A percentile compares a stretch with the other conserved stretches of the same genome.
These are phyloP conservation scores for Galeopsis tetrahit DNA, from an alignment of 257 asterid genomes.

Conservation along the genomic window DNA sequence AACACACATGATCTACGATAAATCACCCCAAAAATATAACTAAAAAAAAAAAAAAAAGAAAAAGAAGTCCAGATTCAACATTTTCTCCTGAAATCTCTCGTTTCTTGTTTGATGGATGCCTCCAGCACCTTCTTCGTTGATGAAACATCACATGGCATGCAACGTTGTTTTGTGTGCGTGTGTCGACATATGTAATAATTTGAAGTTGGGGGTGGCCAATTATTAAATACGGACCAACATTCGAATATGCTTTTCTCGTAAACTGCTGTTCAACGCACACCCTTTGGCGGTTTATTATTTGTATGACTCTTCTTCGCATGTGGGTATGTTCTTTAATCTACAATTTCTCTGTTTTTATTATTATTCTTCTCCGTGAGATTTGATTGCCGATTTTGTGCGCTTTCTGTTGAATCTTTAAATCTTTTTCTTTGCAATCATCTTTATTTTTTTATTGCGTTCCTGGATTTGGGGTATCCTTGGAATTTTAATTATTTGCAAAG, in stretches of 20 bases:
- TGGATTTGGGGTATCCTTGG: conserved; percentile 44
- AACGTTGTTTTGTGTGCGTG: conserved; percentile 17
- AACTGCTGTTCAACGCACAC: conserved; percentile 45
- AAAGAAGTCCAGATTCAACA: conserved; percentile 13
- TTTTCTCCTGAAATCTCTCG: conserved; percentile 4
- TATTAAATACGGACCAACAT: conserved; percentile 47
- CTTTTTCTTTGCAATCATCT: conserved; percentile 27
- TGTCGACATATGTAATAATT: conserved; percentile 10
- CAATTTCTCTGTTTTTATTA: conserved; percentile 28
- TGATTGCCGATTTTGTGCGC: conserved; percentile 27
- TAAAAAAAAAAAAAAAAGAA: background rate
- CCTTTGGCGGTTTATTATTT: conserved; percentile 66
- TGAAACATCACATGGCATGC: conserved; percentile 24
- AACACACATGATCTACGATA: background rate
- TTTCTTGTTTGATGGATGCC: conserved; percentile 22
- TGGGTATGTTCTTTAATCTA: conserved; percentile 44
- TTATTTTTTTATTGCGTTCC: conserved; percentile 30
- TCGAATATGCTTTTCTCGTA: conserved; percentile 70
- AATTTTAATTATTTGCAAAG: conserved; percentile 24
- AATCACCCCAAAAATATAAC: background rate
- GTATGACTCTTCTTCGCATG: conserved; percentile 49
- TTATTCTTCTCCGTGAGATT: conserved; percentile 17
- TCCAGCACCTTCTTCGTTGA: conserved; percentile 27
- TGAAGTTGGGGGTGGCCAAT: conserved; percentile 31
- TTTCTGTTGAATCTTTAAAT: conserved; percentile 20